Evolutionary conservation across 2,329 filamentous ascomycete genomes (phyloP).

Genomic region (Diaporthe sp.): DNA sequence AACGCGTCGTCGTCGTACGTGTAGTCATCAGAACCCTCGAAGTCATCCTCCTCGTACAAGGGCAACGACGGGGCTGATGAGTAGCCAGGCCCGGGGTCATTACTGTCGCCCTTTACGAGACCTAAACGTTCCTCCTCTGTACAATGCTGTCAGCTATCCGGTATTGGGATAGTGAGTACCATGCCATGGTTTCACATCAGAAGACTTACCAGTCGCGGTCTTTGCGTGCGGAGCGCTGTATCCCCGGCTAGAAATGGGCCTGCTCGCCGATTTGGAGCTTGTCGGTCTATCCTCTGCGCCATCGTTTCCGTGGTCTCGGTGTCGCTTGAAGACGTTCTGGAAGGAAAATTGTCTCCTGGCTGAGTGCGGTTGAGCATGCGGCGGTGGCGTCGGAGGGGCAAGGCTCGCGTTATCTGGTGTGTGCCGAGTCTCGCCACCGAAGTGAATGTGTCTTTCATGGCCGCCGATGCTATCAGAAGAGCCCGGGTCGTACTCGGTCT

Average conservation of each 20-base stretch:
- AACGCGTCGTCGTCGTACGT: conserved; percentile 46
- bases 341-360: conserved; percentile 91
- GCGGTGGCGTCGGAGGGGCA: conserved; percentile 72
- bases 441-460: conserved; percentile 61
- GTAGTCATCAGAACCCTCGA: conserved; percentile 43
- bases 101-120: conserved; percentile 82
- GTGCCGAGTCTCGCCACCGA: conserved; percentile 52
- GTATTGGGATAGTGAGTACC: background rate
- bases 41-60: conserved; percentile 52
- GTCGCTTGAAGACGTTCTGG: conserved; percentile 81
- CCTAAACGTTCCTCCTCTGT: conserved; percentile 84
- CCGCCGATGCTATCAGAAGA: conserved; percentile 60
- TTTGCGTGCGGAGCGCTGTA: conserved; percentile 58
- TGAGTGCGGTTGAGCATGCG: conserved; percentile 54
- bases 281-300: conserved; percentile 41
- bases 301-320: conserved; percentile 50
- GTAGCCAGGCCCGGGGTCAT: conserved; percentile 58
- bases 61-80: conserved; percentile 50
- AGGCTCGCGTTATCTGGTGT: conserved; percentile 55
- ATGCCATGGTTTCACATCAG: too few relatives aligned
- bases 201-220: conserved; percentile 62
- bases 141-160: background rate
- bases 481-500: conserved; percentile 59
- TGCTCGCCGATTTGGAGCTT: conserved; percentile 49
- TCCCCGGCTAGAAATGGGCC: conserved; percentile 53